Percentiles rank a stretch among this genome's conserved stretches.
phyloP scores from a whole-genome alignment of 139 green algal species.

The Chara braunii region DNA sequence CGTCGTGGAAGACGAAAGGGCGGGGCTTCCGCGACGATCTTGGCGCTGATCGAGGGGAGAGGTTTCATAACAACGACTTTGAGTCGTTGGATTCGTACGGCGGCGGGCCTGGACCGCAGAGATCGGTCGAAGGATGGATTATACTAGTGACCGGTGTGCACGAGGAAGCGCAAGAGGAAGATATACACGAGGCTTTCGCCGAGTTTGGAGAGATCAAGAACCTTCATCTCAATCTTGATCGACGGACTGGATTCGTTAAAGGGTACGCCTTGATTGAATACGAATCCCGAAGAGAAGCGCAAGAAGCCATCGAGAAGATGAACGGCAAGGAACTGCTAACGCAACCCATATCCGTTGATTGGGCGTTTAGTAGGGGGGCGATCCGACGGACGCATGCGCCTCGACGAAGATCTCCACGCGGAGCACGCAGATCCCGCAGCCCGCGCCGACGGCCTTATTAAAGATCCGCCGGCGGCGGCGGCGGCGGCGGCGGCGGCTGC shows the following conservation, averaged over 20 bases:
- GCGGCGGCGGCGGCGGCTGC: not conserved
- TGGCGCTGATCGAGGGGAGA: constrained; percentile 19
- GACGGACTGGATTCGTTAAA: constrained; percentile 85
- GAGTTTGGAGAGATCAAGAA: constrained; percentile 93
- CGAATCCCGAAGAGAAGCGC: constrained; percentile 65
- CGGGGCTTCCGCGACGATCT: constrained; percentile 16
- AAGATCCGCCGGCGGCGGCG: not conserved
- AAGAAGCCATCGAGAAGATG: constrained; percentile 74
- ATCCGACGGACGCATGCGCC: not conserved
- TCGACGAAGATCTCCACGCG: not conserved
- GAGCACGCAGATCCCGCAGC: not conserved
- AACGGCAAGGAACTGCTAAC: constrained; percentile 74
- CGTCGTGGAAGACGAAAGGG: constrained; percentile 17
- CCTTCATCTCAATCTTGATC: constrained; percentile 92
- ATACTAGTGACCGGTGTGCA: constrained; percentile 84
- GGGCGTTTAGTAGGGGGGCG: constrained; percentile 54
- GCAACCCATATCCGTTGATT: constrained; percentile 59
- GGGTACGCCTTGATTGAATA: constrained; percentile 96
- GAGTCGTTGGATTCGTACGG: constrained; percentile 10
- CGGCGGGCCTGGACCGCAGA: constrained; percentile 12
- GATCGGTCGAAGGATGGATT: constrained; percentile 85
- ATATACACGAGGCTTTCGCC: constrained; percentile 81
- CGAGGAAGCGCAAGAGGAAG: constrained; percentile 91
- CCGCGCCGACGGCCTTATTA: not conserved
- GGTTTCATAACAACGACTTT: not conserved